Base-by-base conservation (phyloP, 2,329 filamentous ascomycete genomes). In the Sporothrix phasma region DNA sequence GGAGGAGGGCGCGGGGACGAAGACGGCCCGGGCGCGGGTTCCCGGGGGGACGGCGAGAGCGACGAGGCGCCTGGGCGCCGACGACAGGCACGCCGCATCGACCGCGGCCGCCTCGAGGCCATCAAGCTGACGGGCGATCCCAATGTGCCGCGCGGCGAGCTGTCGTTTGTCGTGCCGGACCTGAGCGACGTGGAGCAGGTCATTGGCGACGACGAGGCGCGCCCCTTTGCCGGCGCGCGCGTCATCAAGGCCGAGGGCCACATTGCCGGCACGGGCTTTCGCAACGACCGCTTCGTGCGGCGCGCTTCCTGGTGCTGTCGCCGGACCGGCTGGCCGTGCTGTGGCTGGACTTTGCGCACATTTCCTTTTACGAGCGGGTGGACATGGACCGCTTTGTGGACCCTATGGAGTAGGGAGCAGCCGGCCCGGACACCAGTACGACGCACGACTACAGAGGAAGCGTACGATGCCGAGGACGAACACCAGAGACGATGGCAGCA, bases 121-220 rank as follows among this genome's bases (percentile, higher is more conserved):
- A 86, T 97, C 71, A 97, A 97, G 73, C 77, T 99, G 39, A 97
- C 93, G 0, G 93, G 93, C 0, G 93, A 99, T 71, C 85, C 88
- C 0, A 95, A 97, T 69, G 86, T 97, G 15, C 93, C 93, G 0
- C 82, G 92, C 8, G 93, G 92, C 8, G 88, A 97, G 73, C 85
- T 87, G 69, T 90, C 89, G 0, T 97, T 96, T 72, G 81, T 90
- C 3, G 88, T 86, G 0, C 84, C 90, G 5, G 91, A 97, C 69
- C 84, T 97, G 41, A 87, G 89, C 0, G 79, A 81, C 0, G 76
- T 72, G 0, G 90, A 90, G 0, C 80, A 88, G 24, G 75, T 93
- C 0, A 79, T 86, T 0, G 77, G 85, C 1, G 84, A 87, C 0
- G 77, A 83, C 1, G 88, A 92, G 65, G 76, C 82, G 0, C 83